These are phyloP conservation scores for Conringia planisiliqua DNA, from an alignment of 345 rosid genomes.

Conservation along the genomic window DNA sequence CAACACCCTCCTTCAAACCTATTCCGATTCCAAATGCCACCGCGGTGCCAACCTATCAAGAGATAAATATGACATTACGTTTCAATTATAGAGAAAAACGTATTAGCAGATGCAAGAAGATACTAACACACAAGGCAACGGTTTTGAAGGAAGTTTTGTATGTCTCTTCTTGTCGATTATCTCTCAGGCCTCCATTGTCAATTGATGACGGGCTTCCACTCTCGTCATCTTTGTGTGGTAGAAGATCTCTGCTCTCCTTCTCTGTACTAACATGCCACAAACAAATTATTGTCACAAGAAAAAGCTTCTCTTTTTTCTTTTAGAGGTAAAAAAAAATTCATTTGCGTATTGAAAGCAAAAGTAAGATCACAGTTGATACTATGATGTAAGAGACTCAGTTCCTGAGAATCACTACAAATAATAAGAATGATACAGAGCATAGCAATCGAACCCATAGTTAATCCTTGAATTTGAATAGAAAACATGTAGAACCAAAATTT, in stretches of 20 bases:
- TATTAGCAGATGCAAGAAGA: conserved; percentile 10
- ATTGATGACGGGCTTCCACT: conserved; percentile 17
- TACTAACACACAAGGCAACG: conserved; percentile 80
- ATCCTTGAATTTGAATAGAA: neutral
- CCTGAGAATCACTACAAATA: neutral
- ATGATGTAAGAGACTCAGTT: neutral
- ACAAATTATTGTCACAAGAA: conserved; percentile 10
- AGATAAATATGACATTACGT: neutral
- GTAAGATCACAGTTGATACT: neutral
- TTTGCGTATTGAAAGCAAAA: neutral
- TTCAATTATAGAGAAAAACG: neutral
- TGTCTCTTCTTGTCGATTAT: conserved; percentile 37
- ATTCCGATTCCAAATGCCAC: conserved; percentile 80
- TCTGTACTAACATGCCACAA: conserved; percentile 44
- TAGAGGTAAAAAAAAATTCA: neutral
- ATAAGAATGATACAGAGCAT: neutral
- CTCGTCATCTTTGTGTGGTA: conserved; percentile 29
- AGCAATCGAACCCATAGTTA: neutral
- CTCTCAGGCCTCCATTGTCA: conserved; percentile 31
- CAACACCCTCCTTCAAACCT: conserved; percentile 72
- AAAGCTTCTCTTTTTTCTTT: neutral
- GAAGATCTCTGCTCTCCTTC: conserved; percentile 36
- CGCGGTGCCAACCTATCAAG: conserved; percentile 59
- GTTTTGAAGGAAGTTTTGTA: conserved; percentile 58
- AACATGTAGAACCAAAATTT: neutral